A percentile compares a stretch with the other conserved stretches of the same genome.
Conservation (phyloP, 1,284 basidiomycete genomes). For the Pisolithus thermaeus region DNA sequence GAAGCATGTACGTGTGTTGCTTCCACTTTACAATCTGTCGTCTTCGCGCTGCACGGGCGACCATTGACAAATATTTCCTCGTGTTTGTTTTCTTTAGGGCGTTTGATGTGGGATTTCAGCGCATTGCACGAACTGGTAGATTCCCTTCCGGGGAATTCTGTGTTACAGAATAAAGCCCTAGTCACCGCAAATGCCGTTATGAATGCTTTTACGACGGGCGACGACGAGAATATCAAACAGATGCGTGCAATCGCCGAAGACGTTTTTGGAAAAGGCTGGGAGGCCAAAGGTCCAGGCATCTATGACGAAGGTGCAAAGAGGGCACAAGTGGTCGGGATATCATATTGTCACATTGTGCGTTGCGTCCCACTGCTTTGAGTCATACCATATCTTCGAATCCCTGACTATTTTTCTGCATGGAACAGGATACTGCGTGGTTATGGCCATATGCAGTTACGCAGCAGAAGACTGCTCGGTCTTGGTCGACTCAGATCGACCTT, state of each 20-base stretch:
- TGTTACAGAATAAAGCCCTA: slow-evolving; percentile 80
- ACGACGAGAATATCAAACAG: slow-evolving; percentile 51
- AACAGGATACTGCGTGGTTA: slow-evolving; percentile 44
- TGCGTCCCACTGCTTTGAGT: neutral
- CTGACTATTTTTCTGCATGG: neutral
- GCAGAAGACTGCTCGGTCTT: slow-evolving; percentile 93
- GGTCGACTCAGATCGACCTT: slow-evolving; percentile 91
- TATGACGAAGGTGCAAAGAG: slow-evolving; percentile 58
- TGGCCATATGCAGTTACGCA: slow-evolving; percentile 96
- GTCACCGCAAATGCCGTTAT: slow-evolving; percentile 88
- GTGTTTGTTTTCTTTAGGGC: slow-evolving; percentile 51
- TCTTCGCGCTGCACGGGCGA: neutral
- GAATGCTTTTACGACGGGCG: slow-evolving; percentile 67
- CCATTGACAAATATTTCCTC: too few relatives aligned
- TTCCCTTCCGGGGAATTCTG: slow-evolving; percentile 74
- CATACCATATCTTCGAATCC: too few relatives aligned
- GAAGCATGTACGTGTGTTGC: slow-evolving; percentile 35
- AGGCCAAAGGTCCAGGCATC: slow-evolving; percentile 55
- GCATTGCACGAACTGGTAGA: slow-evolving; percentile 74
- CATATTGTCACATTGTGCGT: slow-evolving; percentile 37
- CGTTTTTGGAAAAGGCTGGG: slow-evolving; percentile 85
- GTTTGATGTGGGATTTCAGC: slow-evolving; percentile 81
- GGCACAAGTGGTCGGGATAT: slow-evolving; percentile 67
- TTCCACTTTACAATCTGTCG: too few relatives aligned
- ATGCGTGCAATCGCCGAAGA: slow-evolving; percentile 75